These are phyloP conservation scores for Globisporangium okanoganense DNA, from an alignment of 352 stramenopile species.

Conservation along the genomic window DNA sequence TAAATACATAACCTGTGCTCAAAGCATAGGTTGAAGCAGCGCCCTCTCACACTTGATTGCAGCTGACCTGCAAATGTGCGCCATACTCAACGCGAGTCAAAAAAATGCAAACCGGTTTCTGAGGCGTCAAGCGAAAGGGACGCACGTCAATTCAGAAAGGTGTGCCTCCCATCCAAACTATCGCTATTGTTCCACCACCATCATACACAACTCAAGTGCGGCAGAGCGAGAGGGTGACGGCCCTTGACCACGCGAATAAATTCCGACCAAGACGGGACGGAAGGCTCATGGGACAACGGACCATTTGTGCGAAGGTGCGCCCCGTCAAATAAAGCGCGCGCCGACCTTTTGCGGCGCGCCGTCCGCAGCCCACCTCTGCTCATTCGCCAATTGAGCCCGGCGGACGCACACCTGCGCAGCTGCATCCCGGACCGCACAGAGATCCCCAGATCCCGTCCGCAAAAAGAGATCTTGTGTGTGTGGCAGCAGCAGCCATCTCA, in stretches of 20 bases:
- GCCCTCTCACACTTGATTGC: conserved; percentile 2
- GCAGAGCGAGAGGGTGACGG: neutral
- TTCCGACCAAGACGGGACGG: neutral
- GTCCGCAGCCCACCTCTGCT: neutral
- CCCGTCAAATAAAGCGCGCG: neutral
- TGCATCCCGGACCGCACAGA: neutral
- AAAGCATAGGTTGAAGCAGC: conserved; percentile 4
- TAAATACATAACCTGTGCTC: neutral
- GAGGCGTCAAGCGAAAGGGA: conserved; percentile 2
- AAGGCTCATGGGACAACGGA: neutral
- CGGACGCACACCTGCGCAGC: neutral
- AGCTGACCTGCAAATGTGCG: neutral
- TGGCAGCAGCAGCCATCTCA: neutral
- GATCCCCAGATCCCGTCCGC: neutral
- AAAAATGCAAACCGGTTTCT: neutral
- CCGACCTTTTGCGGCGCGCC: neutral
- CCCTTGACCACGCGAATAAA: neutral
- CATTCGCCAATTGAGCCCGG: conserved; percentile 6
- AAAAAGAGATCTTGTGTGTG: conserved; percentile 2
- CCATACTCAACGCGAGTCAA: neutral
- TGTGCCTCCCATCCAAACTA: neutral
- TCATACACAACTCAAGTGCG: conserved; percentile 3
- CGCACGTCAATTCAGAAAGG: neutral
- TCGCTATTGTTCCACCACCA: neutral
- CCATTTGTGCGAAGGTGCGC: neutral